Conservation (phyloP, 495 filamentous ascomycete genomes). For the Penicillium steckii region DNA sequence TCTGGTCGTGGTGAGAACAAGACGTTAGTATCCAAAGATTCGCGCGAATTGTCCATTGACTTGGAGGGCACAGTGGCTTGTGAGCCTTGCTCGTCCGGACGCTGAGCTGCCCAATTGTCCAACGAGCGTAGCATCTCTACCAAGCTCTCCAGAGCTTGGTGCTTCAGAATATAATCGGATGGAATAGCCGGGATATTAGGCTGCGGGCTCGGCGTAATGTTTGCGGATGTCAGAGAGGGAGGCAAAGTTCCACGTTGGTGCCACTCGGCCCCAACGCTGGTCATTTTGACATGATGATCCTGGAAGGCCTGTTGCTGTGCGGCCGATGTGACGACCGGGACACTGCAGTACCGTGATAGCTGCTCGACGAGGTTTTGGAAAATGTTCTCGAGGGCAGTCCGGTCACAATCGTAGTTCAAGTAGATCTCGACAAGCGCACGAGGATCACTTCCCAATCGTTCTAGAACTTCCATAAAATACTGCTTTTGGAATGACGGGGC, state of each 20-base stretch:
- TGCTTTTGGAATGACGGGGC: constrained; percentile 89
- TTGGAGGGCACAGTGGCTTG: constrained; percentile 51
- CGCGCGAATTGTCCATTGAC: constrained; percentile 73
- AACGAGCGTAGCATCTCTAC: constrained; percentile 86
- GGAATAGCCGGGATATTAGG: constrained; percentile 63
- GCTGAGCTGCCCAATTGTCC: constrained; percentile 87
- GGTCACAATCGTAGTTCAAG: constrained; percentile 97
- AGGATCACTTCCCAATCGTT: constrained; percentile 79
- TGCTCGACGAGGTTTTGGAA: constrained; percentile 94
- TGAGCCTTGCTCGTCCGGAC: constrained; percentile 58
- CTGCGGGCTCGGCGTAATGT: constrained; percentile 51
- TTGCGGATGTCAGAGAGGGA: constrained; percentile 77
- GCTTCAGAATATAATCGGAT: constrained; percentile 82
- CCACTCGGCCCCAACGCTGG: constrained; percentile 66
- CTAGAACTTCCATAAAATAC: constrained; percentile 83
- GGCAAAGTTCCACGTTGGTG: constrained; percentile 79
- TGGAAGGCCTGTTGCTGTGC: constrained; percentile 81
- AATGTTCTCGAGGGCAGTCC: constrained; percentile 91
- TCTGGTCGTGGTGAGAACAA: constrained; percentile 49
- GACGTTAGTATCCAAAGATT: constrained; percentile 73
- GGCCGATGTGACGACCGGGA: constrained; percentile 68
- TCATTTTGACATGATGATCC: constrained; percentile 66
- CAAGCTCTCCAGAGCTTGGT: constrained; percentile 80
- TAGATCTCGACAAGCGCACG: constrained; percentile 92
- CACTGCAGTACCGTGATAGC: constrained; percentile 76